Conservation (phyloP, 768 basidiomycete genomes). For the Melanogaster broomeanus region DNA sequence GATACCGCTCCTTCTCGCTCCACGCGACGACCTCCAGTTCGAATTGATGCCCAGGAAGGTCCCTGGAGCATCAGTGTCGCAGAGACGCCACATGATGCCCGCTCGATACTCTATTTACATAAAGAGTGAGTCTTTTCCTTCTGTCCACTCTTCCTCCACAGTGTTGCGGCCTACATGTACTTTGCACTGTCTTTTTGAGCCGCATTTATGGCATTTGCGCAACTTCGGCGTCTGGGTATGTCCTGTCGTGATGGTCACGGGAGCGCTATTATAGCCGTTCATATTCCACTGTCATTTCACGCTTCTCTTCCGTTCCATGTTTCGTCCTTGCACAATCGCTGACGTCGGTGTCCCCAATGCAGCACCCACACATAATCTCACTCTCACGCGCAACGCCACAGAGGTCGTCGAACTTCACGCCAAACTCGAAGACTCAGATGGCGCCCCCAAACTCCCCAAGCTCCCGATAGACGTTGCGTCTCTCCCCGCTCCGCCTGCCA, state of each 20-base stretch:
- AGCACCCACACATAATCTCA: conserved; percentile 91
- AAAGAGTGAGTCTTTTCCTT: conserved; percentile 66
- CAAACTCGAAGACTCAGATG: conserved; percentile 70
- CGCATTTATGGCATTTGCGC: conserved; percentile 25
- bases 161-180: conserved; percentile 16
- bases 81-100: conserved; percentile 74
- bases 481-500: conserved; percentile 52
- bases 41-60: conserved; percentile 75
- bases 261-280: conserved; percentile 9
- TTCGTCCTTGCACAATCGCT: conserved; percentile 22
- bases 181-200: conserved; percentile 19
- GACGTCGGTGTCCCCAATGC: conserved; percentile 30
- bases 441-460: conserved; percentile 55
- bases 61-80: conserved; percentile 90
- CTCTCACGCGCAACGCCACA: conserved; percentile 73
- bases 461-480: conserved; percentile 60
- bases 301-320: conserved; percentile 15
- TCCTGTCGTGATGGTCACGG: conserved; percentile 16
- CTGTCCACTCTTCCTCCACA: conserved; percentile 24
- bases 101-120: conserved; percentile 79
- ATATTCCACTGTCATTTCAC: conserved; percentile 15
- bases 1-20: conserved; percentile 44
- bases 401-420: conserved; percentile 83
- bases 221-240: conserved; percentile 24
- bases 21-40: conserved; percentile 51